These are phyloP conservation scores for Hanseniaspora clermontiae DNA, from an alignment of 805 yeast genomes.

Conservation along the genomic window DNA sequence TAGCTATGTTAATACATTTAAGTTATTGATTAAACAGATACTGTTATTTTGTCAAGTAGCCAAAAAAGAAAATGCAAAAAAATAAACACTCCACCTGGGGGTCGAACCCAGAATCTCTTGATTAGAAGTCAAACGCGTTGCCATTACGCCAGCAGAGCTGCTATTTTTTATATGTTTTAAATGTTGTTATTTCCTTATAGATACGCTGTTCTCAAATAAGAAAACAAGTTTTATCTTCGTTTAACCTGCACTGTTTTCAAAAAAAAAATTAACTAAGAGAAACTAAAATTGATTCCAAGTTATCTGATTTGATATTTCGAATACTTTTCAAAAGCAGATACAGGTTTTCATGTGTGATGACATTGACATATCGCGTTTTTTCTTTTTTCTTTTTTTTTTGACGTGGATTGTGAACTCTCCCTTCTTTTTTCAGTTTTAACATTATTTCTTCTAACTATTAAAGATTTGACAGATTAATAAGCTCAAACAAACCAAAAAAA, in stretches of 20 bases:
- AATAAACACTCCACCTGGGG: conserved; percentile 39
- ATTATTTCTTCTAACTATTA: no score
- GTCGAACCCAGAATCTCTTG: conserved; percentile 46
- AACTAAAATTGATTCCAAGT: no score
- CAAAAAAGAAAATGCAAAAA: background rate
- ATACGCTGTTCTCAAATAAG: no score
- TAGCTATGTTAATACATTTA: no score
- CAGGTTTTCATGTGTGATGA: background rate
- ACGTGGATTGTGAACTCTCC: background rate
- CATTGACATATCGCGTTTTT: background rate
- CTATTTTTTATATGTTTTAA: background rate
- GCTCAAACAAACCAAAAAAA: background rate
- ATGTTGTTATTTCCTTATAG: background rate
- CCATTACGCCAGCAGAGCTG: conserved; percentile 37
- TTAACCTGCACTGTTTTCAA: no score
- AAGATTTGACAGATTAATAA: background rate
- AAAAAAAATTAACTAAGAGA: no score
- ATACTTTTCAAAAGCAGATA: no score
- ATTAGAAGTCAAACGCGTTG: conserved; percentile 46
- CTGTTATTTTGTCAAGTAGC: no score
- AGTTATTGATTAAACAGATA: no score
- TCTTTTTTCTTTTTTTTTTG: background rate
- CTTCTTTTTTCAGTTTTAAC: background rate
- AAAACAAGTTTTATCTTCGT: no score
- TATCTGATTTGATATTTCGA: no score